Base-by-base conservation (phyloP, 2,329 filamentous ascomycete species). In the Capronia epimyces region DNA sequence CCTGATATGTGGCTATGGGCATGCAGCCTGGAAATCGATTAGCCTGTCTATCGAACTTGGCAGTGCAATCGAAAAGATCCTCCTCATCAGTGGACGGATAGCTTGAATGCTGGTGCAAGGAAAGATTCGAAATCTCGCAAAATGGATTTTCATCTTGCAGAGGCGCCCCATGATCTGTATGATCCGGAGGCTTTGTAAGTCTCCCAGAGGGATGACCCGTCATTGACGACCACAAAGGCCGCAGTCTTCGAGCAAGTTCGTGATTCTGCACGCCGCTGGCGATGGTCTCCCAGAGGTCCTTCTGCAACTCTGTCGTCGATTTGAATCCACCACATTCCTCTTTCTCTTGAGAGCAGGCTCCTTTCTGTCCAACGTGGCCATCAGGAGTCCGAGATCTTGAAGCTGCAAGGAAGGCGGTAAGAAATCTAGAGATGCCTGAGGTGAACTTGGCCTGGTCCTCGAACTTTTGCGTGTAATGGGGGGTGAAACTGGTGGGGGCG, bases 271-370 rank as follows among this genome's bases (percentile, higher is more conserved):
- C 3, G 12, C 41, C 41, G 25, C 43, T 50, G n/a, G 41, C 39
- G 21, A 56, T 9, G 15, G 47, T 49, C 37, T 43, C 34, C 50
- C 53, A 58, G 12, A 58, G 45, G 21, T 43, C 29, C 16, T 44
- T 44, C 16, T 52, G 13, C 20, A 49, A 20, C 13, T 37, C 12
- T 15, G 22, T 4, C 22, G 24, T n/a, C n/a, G 43, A 10, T n/a
- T 40, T 13, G 16, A 6, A 10, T 16, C 6, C 13, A 12, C 13
- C 16, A 32, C 6, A 20, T 15, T 29, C 22, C 32, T 16, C 20
- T 37, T 15, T 16, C 24, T 15, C 47, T 31, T 9, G 20, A n/a
- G 16, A 32, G 46, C 10, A 25, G 5, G 40, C 15, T 21, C 24
- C 39, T 21, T 16, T 31, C 18, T 39, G 13, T 3, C 25, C 18